Evolutionary conservation across 352 stramenopile genomes (phyloP).

Genomic region (Phytopythium delawarense): DNA sequence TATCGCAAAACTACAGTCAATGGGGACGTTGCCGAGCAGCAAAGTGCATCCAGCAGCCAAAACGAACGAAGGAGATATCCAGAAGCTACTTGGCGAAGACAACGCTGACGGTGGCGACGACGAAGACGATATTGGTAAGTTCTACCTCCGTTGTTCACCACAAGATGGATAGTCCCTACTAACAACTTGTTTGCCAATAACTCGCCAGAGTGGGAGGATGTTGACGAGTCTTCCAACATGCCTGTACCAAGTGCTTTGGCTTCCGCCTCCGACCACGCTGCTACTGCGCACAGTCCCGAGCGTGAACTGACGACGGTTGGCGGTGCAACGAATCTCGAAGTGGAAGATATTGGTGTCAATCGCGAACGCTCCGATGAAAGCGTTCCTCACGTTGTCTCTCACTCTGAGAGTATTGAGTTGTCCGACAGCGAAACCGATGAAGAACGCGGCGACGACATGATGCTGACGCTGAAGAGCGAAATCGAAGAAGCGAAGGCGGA

Average conservation of each 20-base stretch:
- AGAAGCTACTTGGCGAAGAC: not conserved
- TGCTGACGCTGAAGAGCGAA: slow-evolving; percentile 56
- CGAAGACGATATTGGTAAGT: slow-evolving; percentile 21
- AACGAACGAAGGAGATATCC: not conserved
- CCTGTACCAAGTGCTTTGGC: not conserved
- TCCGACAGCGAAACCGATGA: slow-evolving; percentile 10
- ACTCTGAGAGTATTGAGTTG: not conserved
- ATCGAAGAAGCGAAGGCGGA: slow-evolving; percentile 70
- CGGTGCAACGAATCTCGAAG: not conserved
- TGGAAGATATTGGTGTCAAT: not conserved
- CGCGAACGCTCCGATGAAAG: not conserved
- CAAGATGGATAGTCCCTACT: not conserved
- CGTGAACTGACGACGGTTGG: not conserved
- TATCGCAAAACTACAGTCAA: not conserved
- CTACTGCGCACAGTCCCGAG: not conserved
- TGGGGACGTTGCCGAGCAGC: not conserved
- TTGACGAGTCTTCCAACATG: not conserved
- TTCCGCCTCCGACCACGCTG: not conserved
- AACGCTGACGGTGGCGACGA: slow-evolving; percentile 28
- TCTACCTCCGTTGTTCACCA: not conserved
- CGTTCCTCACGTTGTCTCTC: too few species aligned
- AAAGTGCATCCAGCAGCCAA: not conserved
- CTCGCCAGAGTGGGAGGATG: slow-evolving; percentile 27
- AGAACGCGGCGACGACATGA: slow-evolving; percentile 37
- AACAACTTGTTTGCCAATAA: not conserved